Evolutionary conservation across 495 filamentous ascomycete genomes (phyloP), one percentile per base, ranked within the genome.

Genomic region (Xylaria flabelliformis): DNA sequence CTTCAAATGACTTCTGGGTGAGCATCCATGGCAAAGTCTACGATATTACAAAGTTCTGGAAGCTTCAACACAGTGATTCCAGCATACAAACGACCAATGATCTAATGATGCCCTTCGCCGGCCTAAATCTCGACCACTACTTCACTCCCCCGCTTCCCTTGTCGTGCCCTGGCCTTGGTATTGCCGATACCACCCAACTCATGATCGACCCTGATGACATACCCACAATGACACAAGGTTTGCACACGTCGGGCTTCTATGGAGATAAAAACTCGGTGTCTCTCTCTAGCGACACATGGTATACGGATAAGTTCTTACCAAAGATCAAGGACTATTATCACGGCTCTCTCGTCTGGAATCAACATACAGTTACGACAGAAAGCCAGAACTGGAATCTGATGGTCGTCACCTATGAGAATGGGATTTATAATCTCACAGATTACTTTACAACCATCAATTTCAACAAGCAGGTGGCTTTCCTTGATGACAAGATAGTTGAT

Each of bases 21-120:
- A 94, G 93, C 77, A 90, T 96, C 71, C 91, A 90, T 73, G 96
- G 96, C 50, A 88, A 89, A 36, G 97, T 99, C 42, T 99, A 98
- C 83, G 97, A 99, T 78, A 91, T 98, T 68, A 79, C 90, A 55
- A 92, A 93, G 67, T 99, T 98, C 80, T 97, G 91, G 89, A 91
- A 87, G 70, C 79, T 86, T 29, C 88, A 95, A 67, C 96, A 99
- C 83, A 94, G 93, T 78, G 92, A 95, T 77, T 87, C 79, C 15
- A 78, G 64, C 50, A 83, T 83, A 67, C 83, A 91, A 46, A 91
- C 90, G 15, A 91, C 88, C 0, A 77, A 81, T 4, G 85, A 90
- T 13, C 79, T 79, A 46, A 98, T 98, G 96, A 75, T 88, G 68
- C 89, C 86, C 4, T 91, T 95, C 74, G 94, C 88, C 53, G 96